Percentiles rank a stretch among this genome's conserved stretches.
phyloP scores from a whole-genome alignment of 305 asterid species.

The Fraxinus floribunda region DNA sequence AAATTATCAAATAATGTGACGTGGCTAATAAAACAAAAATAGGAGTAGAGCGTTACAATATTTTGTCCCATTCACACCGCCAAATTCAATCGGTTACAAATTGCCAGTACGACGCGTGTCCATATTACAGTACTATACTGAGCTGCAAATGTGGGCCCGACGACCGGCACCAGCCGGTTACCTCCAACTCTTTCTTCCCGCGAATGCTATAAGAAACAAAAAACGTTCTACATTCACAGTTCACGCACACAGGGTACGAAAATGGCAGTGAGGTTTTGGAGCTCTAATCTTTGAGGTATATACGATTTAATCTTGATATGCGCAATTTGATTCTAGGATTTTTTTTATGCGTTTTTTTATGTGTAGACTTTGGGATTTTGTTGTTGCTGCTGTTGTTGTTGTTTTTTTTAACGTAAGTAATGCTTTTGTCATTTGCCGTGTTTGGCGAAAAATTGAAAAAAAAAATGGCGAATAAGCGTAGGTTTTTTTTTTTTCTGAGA shows the following conservation, averaged over 20 bases:
- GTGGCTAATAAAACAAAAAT: background rate
- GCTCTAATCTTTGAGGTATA: slow-evolving; percentile 23
- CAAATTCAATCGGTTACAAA: slow-evolving; percentile 22
- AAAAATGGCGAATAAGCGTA: background rate
- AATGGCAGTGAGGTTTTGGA: slow-evolving; percentile 3
- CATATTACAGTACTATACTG: slow-evolving; percentile 17
- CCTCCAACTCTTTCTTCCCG: slow-evolving; percentile 31
- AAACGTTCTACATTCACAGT: slow-evolving; percentile 18
- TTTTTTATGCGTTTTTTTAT: background rate
- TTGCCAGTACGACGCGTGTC: slow-evolving; percentile 31
- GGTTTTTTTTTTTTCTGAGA: background rate
- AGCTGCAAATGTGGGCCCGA: slow-evolving; percentile 23
- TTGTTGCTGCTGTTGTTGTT: background rate
- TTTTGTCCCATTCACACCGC: slow-evolving; percentile 26
- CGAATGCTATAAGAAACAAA: slow-evolving; percentile 27
- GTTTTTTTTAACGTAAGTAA: background rate
- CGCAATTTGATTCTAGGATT: background rate
- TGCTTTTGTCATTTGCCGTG: slow-evolving; percentile 1
- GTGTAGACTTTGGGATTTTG: background rate
- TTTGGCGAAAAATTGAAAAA: background rate
- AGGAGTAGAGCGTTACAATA: slow-evolving; percentile 17
- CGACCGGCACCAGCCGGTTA: slow-evolving; percentile 34
- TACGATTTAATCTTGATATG: background rate
- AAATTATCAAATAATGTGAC: background rate
- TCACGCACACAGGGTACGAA: background rate